Evolutionary conservation across 2,329 filamentous ascomycete species (phyloP).

Genomic region (Aspergillus sp.): DNA sequence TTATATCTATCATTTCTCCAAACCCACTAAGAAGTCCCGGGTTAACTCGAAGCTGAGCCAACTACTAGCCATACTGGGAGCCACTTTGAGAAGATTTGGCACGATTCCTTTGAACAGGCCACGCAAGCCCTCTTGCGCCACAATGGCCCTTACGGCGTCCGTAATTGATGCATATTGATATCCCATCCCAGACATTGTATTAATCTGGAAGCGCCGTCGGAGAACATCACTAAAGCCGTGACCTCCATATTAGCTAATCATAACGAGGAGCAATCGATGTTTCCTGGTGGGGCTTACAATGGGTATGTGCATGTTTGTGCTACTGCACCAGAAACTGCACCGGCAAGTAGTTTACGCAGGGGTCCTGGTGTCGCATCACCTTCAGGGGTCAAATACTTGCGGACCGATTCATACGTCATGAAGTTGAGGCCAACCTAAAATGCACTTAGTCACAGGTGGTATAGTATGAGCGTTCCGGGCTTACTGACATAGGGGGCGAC

Average conservation of each 20-base stretch:
- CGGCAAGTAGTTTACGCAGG: constrained; percentile 79
- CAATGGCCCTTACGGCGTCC: constrained; percentile 79
- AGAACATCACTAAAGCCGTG: constrained; percentile 72
- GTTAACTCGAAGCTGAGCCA: constrained; percentile 97
- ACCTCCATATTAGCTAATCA: background rate
- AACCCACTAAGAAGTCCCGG: constrained; percentile 74
- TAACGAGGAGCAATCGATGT: background rate
- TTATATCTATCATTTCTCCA: constrained; percentile 41
- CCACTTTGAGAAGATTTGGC: constrained; percentile 93
- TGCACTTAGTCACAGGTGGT: constrained; percentile 21
- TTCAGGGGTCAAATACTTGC: constrained; percentile 80
- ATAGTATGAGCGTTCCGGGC: background rate
- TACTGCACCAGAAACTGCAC: constrained; percentile 91
- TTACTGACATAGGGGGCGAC: constrained; percentile 83
- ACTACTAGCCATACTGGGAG: constrained; percentile 96
- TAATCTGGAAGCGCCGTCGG: constrained; percentile 93
- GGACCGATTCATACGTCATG: constrained; percentile 93
- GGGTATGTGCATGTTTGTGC: constrained; percentile 98
- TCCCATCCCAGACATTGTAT: constrained; percentile 98
- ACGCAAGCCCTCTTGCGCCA: constrained; percentile 76
- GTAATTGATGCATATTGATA: constrained; percentile 89
- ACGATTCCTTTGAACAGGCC: constrained; percentile 96
- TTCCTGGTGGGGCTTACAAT: constrained; percentile 66
- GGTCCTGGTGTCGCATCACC: constrained; percentile 82
- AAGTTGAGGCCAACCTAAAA: constrained; percentile 88